Base-by-base conservation (phyloP, 805 yeast genomes). In the Sugiyamaella floridensis region DNA sequence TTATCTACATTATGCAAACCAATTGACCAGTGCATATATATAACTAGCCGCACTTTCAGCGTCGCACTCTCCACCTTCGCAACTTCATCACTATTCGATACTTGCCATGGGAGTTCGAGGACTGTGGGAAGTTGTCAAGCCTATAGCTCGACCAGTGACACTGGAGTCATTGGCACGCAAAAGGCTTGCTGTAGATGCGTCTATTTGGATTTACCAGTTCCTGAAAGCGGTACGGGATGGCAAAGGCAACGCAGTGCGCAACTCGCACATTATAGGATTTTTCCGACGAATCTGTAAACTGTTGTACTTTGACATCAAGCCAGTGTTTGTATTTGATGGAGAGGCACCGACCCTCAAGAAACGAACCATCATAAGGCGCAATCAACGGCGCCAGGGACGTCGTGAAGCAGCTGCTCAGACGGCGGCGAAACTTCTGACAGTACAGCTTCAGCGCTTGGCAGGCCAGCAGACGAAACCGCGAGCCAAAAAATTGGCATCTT, bases 161-260 rank as follows among this genome's bases (percentile, higher is more conserved):
- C 75, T 93, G 28, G 98, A 92, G 66, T 83, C 95, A 0, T 75
- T 93, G 37, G 78, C 86, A 19, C 82, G 89, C 53, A 85, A 84
- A 64, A 74, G 78, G 50, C 72, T 93, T 61, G 99, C 99, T 0
- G 92, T 93, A 7, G 99, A 93, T 74, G 99, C 99, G 0, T 92
- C 98, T 1, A 93, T 93, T 58, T 93, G 99, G 99, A 86, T 93
- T 51, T 93, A 93, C 65, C 99, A 93, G 67, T 93, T 93, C 64
- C 73, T 93, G 58, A 93, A 92, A 66, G 98, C 98, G 0, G 95
- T 93, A 19, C 77, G 98, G 59, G 96, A 89, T 65, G 71, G 79
- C 41, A 85, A 85, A 29, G 99, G 98, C 7, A 80, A 85, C 54
- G 79, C 87, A 0, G 67, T 90, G 55, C 76, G 78, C 29, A 86